Conservation (phyloP, 805 yeast genomes). For the Candida khao-thaluensis region DNA sequence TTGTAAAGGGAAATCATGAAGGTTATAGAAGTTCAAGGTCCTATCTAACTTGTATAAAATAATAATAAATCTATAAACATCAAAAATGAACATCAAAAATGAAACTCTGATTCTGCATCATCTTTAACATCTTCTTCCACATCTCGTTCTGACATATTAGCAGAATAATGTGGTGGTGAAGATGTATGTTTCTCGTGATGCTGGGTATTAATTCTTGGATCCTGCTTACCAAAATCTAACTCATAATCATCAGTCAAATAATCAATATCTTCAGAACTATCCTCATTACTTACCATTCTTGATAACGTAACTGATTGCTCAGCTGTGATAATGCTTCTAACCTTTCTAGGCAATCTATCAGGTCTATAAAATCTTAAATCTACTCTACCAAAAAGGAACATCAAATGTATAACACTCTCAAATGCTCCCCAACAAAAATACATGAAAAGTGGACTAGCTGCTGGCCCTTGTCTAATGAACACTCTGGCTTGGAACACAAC, state of each 20-base stretch:
- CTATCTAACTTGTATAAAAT: no score
- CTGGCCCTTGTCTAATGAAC: conserved; percentile 15
- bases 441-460: conserved; percentile 54
- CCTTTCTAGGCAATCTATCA: conserved; percentile 45
- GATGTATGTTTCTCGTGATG: not conserved
- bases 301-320: conserved; percentile 27
- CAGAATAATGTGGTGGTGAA: conserved; percentile 10
- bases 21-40: no score
- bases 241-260: conserved; percentile 7
- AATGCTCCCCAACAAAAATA: conserved; percentile 66
- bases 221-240: not conserved
- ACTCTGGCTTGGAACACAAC: conserved; percentile 36
- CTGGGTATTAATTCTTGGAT: not conserved
- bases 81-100: no score
- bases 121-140: conserved; percentile 1
- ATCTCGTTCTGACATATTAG: not conserved
- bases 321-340: conserved; percentile 39
- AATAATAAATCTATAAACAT: no score
- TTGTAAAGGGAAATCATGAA: no score
- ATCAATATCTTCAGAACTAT: conserved; percentile 13
- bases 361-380: conserved; percentile 81
- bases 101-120: conserved; percentile 12
- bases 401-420: conserved; percentile 53
- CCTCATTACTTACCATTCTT: conserved; percentile 11
- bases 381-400: conserved; percentile 60